phyloP scores from a whole-genome alignment of 2,329 filamentous ascomycete genomes.

The Claviceps lovelessii region DNA sequence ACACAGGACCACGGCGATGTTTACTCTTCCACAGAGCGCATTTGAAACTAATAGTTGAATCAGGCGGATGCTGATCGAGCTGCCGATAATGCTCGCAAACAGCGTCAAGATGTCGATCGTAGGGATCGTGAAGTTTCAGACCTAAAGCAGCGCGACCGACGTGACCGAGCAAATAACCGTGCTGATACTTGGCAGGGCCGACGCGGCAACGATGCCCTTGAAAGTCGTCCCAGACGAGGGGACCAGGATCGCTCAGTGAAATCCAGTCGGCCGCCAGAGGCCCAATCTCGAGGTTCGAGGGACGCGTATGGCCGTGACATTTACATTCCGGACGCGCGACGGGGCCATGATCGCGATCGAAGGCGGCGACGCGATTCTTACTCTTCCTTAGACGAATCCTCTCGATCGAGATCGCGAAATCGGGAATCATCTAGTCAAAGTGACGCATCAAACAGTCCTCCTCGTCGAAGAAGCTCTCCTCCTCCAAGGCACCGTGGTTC shows the following conservation, averaged over 20 bases:
- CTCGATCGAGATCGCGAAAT: constrained; percentile 21
- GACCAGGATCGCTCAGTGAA: constrained; percentile 30
- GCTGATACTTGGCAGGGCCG: constrained; percentile 40
- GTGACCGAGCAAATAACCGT: constrained; percentile 36
- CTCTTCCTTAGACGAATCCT: constrained; percentile 18
- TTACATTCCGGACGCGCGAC: constrained; percentile 35
- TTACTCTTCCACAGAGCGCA: not conserved
- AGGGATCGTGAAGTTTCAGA: constrained; percentile 58
- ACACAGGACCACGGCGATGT: not conserved
- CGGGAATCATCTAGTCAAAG: constrained; percentile 18
- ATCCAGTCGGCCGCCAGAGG: constrained; percentile 34
- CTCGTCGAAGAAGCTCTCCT: constrained; percentile 20
- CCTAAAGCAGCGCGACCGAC: constrained; percentile 50
- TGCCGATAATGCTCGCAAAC: constrained; percentile 57
- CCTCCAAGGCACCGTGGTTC: constrained; percentile 17
- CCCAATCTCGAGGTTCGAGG: constrained; percentile 28
- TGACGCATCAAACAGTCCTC: constrained; percentile 19
- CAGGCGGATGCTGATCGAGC: constrained; percentile 72
- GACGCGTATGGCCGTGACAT: constrained; percentile 35
- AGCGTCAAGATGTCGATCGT: constrained; percentile 55
- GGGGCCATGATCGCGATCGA: constrained; percentile 25
- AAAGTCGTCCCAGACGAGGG: constrained; percentile 25
- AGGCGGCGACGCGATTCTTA: constrained; percentile 19
- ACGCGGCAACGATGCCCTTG: constrained; percentile 36
- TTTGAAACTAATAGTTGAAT: constrained; percentile 2